phyloP scores from a whole-genome alignment of 2,329 filamentous ascomycete species.

The Aspergillus pseudoviridinutans region DNA sequence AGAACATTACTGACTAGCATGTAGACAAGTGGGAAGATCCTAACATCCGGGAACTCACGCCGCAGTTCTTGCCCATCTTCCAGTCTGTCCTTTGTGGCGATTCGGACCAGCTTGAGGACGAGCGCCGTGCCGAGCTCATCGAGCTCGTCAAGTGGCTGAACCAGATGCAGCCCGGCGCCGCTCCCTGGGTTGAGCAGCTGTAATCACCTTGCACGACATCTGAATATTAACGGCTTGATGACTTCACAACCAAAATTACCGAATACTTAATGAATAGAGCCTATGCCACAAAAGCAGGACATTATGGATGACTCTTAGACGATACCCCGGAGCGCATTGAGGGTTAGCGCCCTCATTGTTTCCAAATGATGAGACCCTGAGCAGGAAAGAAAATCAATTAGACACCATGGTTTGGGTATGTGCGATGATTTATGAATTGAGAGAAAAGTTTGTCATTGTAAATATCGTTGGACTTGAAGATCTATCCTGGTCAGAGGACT shows the following conservation, averaged over 20 bases:
- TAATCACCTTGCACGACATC: slow-evolving; percentile 12
- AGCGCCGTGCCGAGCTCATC: slow-evolving; percentile 43
- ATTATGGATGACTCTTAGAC: slow-evolving; percentile 26
- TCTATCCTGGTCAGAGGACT: neutral
- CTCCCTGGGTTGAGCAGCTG: slow-evolving; percentile 38
- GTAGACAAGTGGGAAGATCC: slow-evolving; percentile 45
- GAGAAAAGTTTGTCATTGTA: neutral
- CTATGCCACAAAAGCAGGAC: slow-evolving; percentile 17
- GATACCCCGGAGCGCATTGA: slow-evolving; percentile 23
- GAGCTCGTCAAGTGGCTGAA: slow-evolving; percentile 49
- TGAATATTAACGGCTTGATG: slow-evolving; percentile 15
- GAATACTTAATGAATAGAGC: slow-evolving; percentile 27
- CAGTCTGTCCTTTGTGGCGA: slow-evolving; percentile 44
- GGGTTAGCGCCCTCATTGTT: neutral
- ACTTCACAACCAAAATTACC: slow-evolving; percentile 7
- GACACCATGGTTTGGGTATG: slow-evolving; percentile 1
- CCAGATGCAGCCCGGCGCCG: slow-evolving; percentile 39
- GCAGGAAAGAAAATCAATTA: neutral
- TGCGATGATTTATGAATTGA: neutral
- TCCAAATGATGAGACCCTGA: slow-evolving; percentile 1
- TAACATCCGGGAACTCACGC: slow-evolving; percentile 44
- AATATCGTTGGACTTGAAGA: neutral
- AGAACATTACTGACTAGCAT: slow-evolving; percentile 11
- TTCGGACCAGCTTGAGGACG: slow-evolving; percentile 46
- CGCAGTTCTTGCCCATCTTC: slow-evolving; percentile 45